Evolutionary conservation across 768 basidiomycete genomes (phyloP).

Genomic region (Butyriboletus loyo): DNA sequence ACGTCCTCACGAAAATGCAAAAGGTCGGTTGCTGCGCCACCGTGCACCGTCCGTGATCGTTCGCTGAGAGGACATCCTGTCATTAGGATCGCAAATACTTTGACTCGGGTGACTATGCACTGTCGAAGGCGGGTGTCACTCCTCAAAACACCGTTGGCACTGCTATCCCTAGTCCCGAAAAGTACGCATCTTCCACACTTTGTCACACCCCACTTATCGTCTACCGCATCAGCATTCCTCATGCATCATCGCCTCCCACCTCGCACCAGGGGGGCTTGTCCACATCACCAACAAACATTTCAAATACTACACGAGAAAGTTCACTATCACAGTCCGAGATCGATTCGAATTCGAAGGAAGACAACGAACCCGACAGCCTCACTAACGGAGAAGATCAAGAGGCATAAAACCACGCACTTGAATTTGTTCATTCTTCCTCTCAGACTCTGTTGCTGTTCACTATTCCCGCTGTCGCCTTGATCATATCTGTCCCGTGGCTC

Average conservation of each 20-base stretch:
- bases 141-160: constrained; percentile 89
- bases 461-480: constrained; percentile 21
- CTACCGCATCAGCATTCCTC: constrained; percentile 67
- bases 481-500: constrained; percentile 22
- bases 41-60: background rate
- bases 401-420: constrained; percentile 10
- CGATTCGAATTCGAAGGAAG: constrained; percentile 19
- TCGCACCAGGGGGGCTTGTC: constrained; percentile 56
- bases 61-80: constrained; percentile 7
- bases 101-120: constrained; percentile 97
- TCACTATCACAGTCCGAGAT: constrained; percentile 33
- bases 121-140: constrained; percentile 92
- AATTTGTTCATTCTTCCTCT: constrained; percentile 2
- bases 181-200: constrained; percentile 50
- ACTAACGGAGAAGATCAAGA: constrained; percentile 12
- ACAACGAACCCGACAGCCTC: constrained; percentile 6
- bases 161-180: constrained; percentile 96
- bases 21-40: constrained; percentile 53
- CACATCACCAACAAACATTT: constrained; percentile 70
- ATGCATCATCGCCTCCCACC: constrained; percentile 72
- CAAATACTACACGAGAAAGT: constrained; percentile 64
- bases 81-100: constrained; percentile 96
- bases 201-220: background rate
- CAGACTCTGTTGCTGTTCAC: constrained; percentile 9
- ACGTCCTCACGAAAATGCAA: constrained; percentile 90